phyloP scores from a whole-genome alignment of 2,329 filamentous ascomycete species.

The Chrysosporium queenslandicum region DNA sequence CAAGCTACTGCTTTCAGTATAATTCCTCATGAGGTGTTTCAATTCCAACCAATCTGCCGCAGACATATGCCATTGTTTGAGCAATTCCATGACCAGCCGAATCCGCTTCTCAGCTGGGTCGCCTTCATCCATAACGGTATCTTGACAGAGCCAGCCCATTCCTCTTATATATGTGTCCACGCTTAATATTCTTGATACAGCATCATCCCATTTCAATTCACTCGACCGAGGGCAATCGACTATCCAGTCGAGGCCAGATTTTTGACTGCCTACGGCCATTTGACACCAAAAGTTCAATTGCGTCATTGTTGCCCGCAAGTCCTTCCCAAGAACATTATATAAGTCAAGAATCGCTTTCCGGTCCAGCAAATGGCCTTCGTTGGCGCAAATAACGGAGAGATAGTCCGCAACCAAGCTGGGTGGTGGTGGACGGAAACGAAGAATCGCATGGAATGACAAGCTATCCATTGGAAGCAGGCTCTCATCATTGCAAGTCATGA shows the following conservation, averaged over 20 bases:
- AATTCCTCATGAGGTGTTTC: conserved; percentile 3
- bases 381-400: conserved; percentile 69
- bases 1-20: conserved; percentile 19
- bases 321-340: conserved; percentile 57
- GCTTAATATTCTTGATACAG: conserved; percentile 68
- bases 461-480: conserved; percentile 62
- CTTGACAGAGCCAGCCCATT: conserved; percentile 66
- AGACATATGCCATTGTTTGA: conserved; percentile 59
- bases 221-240: conserved; percentile 65
- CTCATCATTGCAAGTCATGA: conserved; percentile 94
- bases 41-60: conserved; percentile 47
- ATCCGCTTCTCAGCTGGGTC: conserved; percentile 44
- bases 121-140: conserved; percentile 40
- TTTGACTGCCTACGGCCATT: conserved; percentile 81
- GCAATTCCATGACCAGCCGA: conserved; percentile 54
- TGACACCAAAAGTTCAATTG: conserved; percentile 97
- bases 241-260: conserved; percentile 84
- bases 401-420: conserved; percentile 64
- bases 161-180: conserved; percentile 63
- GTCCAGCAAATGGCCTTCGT: conserved; percentile 72
- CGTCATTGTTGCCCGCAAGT: conserved; percentile 69
- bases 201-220: conserved; percentile 57
- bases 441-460: conserved; percentile 72
- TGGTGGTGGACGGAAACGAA: conserved; percentile 62
- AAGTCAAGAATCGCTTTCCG: conserved; percentile 58